These are phyloP conservation scores for Calocybe indica DNA, from an alignment of 768 basidiomycete species.

Conservation along the genomic window DNA sequence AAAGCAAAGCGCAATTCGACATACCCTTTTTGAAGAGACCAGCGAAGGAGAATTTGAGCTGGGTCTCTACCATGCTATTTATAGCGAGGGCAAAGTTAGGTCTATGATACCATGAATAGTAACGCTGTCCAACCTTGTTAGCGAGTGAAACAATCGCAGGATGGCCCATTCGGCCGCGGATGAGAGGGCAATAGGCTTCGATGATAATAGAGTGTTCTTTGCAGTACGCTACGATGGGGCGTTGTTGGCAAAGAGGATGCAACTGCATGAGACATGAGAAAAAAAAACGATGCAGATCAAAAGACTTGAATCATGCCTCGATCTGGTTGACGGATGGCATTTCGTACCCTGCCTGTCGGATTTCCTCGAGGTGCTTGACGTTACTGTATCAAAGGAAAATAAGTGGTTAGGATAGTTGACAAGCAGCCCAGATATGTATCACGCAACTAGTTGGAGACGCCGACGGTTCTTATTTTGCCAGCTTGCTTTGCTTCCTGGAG, in stretches of 20 bases:
- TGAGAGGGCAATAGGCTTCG: conserved; percentile 74
- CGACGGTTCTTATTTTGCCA: conserved; percentile 68
- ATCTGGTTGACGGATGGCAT: conserved; percentile 77
- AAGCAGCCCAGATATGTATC: too few relatives aligned
- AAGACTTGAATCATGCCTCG: conserved; percentile 41
- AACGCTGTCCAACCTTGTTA: conserved; percentile 42
- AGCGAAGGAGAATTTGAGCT: conserved; percentile 81
- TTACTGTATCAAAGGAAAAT: conserved; percentile 32
- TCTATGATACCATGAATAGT: neutral
- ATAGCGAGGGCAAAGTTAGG: neutral
- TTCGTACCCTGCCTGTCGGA: conserved; percentile 53
- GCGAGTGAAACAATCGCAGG: conserved; percentile 49
- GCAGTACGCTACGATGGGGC: conserved; percentile 73
- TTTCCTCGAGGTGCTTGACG: conserved; percentile 70
- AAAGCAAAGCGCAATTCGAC: conserved; percentile 11
- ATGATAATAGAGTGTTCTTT: conserved; percentile 50
- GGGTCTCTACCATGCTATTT: conserved; percentile 51
- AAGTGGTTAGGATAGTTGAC: neutral
- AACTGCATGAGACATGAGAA: conserved; percentile 36
- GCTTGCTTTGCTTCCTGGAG: conserved; percentile 53
- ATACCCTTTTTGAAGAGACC: conserved; percentile 84
- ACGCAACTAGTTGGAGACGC: conserved; percentile 75
- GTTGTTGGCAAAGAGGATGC: conserved; percentile 81
- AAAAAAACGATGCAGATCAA: neutral
- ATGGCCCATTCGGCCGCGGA: conserved; percentile 55